Evolutionary conservation across 2,329 filamentous ascomycete species (phyloP).

Genomic region (Hymenoscyphus fructigenus): DNA sequence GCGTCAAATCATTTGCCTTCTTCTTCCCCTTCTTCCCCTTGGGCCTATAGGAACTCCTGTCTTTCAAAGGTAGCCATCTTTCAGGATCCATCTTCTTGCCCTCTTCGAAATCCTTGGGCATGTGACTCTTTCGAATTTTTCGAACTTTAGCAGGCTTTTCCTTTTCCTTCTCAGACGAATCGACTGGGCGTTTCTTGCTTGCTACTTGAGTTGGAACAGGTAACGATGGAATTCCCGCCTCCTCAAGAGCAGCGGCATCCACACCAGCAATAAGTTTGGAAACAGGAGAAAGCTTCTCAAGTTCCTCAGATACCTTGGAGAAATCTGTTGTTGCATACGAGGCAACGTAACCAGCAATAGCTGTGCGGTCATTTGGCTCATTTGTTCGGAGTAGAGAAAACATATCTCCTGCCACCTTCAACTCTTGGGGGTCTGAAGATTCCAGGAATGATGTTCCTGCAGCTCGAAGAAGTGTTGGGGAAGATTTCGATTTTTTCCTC

Average conservation of each 20-base stretch:
- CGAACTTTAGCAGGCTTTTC: slow-evolving; percentile 51
- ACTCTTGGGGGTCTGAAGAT: slow-evolving; percentile 67
- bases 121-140: slow-evolving; percentile 56
- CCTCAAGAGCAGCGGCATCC: slow-evolving; percentile 61
- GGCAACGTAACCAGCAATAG: slow-evolving; percentile 82
- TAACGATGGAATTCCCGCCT: slow-evolving; percentile 60
- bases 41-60: slow-evolving; percentile 83
- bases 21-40: slow-evolving; percentile 93
- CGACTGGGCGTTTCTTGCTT: slow-evolving; percentile 51
- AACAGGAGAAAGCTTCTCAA: slow-evolving; percentile 59
- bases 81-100: slow-evolving; percentile 84
- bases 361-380: slow-evolving; percentile 65
- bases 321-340: slow-evolving; percentile 67
- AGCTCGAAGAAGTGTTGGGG: slow-evolving; percentile 71
- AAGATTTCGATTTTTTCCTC: slow-evolving; percentile 59
- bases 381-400: slow-evolving; percentile 70
- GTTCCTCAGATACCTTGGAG: slow-evolving; percentile 53
- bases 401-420: slow-evolving; percentile 70
- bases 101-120: slow-evolving; percentile 74
- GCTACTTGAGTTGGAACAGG: slow-evolving; percentile 40
- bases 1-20: slow-evolving; percentile 74
- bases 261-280: slow-evolving; percentile 59
- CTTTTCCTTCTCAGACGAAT: slow-evolving; percentile 40
- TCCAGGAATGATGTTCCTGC: slow-evolving; percentile 81
- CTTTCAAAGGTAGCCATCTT: slow-evolving; percentile 87